A percentile compares a stretch with the other conserved stretches of the same genome.
Conservation (phyloP, 768 basidiomycete genomes). For the Termitomyces heimii region DNA sequence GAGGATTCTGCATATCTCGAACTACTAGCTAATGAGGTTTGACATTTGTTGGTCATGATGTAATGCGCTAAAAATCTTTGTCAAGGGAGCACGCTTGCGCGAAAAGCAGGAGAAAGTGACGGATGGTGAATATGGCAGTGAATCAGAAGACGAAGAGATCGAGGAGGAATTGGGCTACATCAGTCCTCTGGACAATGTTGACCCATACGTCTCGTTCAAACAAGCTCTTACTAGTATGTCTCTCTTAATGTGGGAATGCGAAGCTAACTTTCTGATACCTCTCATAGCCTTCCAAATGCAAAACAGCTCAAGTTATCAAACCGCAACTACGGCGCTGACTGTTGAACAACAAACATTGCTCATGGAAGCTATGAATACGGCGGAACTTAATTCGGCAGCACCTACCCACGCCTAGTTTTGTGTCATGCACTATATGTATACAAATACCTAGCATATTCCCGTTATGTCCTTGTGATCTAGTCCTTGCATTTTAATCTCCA, state of each 20-base stretch:
- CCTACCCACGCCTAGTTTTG: neutral
- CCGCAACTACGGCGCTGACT: conserved; percentile 62
- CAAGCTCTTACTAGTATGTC: conserved; percentile 66
- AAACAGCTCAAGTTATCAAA: conserved; percentile 62
- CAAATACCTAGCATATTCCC: conserved; percentile 9
- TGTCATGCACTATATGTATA: conserved; percentile 2
- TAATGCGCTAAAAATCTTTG: neutral
- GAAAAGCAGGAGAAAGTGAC: conserved; percentile 50
- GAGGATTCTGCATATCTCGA: conserved; percentile 87
- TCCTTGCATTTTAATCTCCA: conserved; percentile 7
- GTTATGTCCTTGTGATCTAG: conserved; percentile 10
- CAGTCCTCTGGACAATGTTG: conserved; percentile 74
- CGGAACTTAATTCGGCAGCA: conserved; percentile 32
- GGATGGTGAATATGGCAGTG: conserved; percentile 42
- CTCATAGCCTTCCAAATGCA: conserved; percentile 67
- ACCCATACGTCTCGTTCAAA: conserved; percentile 77
- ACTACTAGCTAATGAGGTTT: conserved; percentile 77
- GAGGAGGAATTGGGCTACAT: conserved; percentile 84
- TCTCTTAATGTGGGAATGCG: neutral
- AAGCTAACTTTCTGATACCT: neutral
- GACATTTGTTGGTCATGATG: conserved; percentile 5
- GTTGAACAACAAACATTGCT: conserved; percentile 75
- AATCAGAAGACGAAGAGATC: conserved; percentile 54
- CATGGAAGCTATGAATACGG: conserved; percentile 81
- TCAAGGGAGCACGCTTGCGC: conserved; percentile 67